Percentiles rank a stretch among this genome's conserved stretches.
These are phyloP conservation scores for Epichloe uncinata DNA, from an alignment of 2,329 filamentous ascomycete genomes.

Conservation along the genomic window DNA sequence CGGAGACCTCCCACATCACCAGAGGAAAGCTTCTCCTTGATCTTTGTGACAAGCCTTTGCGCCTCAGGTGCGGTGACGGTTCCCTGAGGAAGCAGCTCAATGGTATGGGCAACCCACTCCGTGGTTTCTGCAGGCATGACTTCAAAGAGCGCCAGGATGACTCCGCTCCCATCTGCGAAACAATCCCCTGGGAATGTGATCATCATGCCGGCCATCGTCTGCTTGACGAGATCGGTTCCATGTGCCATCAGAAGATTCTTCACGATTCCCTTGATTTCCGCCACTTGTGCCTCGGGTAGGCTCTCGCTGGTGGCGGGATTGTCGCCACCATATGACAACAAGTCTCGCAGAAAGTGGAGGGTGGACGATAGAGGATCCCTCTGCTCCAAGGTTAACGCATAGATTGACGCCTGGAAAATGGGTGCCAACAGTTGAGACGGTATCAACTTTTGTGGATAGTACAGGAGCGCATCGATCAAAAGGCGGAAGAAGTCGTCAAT, in stretches of 20 bases:
- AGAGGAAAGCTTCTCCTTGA: slow-evolving; percentile 61
- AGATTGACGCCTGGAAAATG: slow-evolving; percentile 78
- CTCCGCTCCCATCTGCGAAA: slow-evolving; percentile 85
- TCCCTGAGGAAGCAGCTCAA: slow-evolving; percentile 70
- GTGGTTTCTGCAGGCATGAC: slow-evolving; percentile 69
- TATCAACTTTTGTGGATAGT: slow-evolving; percentile 77
- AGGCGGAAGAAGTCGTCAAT: slow-evolving; percentile 97
- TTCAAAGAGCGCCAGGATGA: slow-evolving; percentile 82
- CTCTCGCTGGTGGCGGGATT: slow-evolving; percentile 52
- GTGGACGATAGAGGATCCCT: slow-evolving; percentile 83
- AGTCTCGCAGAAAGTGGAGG: slow-evolving; percentile 82
- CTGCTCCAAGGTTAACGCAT: slow-evolving; percentile 78
- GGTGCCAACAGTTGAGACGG: slow-evolving; percentile 65
- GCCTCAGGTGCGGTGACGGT: slow-evolving; percentile 71
- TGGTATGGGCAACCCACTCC: slow-evolving; percentile 69
- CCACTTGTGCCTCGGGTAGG: slow-evolving; percentile 44
- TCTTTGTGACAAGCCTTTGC: slow-evolving; percentile 65
- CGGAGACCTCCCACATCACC: slow-evolving; percentile 48
- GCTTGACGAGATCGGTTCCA: slow-evolving; percentile 70
- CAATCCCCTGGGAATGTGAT: slow-evolving; percentile 94
- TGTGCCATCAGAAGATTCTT: slow-evolving; percentile 56
- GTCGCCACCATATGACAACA: slow-evolving; percentile 75
- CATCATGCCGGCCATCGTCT: slow-evolving; percentile 96
- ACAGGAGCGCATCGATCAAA: slow-evolving; percentile 80
- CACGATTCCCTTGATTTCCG: slow-evolving; percentile 59